Base-by-base conservation (phyloP, 257 asterid species). In the Paraleonurus japonicus region DNA sequence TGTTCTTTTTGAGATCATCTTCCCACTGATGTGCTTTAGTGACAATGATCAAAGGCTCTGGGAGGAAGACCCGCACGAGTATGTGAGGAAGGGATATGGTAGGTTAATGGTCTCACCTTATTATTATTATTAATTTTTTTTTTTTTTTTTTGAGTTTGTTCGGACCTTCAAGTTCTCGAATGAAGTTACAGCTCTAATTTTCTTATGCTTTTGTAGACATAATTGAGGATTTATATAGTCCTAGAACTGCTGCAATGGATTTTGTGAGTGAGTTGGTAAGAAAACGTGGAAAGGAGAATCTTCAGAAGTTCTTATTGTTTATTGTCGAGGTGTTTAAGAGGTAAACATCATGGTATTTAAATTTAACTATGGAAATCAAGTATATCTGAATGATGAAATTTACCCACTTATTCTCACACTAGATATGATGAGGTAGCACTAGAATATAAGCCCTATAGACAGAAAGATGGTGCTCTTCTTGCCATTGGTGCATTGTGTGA, bases 31-130 rank as follows among this genome's bases (percentile, higher is more conserved):
- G 98, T 95, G 99, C 92, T 95, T 95, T 74, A 92, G 69, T 71
- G 97, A 92, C 86, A 88, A 86, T 74, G 99, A 95, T 80, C 92
- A 95, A 81, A 87, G 76, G 76, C 96, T 95, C 61, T 95, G 98
- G 99, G 94, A 95, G 67, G 98, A 95, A 82, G 99, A 95, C 66
- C 99, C 99, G 0, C 95, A 92, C 48, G 99, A 95, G 83, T 95
- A 95, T 76, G 99, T 95, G 78, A 87, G 98, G 87, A 95, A 95
- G 83, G 99, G 99, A 80, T 95, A 95, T 68, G 99, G 99, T 95
- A 80, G 69, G 82, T 79, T 51, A 27, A 63, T 19, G 35, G 32
- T 72, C 62, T 60, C 67, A 53, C 72, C 66, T 61, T 28, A 22
- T 26, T 26, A 28, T 20, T 57, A 10, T 22, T 65, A 8, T 1